Base-by-base conservation (phyloP, 2,329 filamentous ascomycete genomes). In the Pseudogymnoascus sp. region DNA sequence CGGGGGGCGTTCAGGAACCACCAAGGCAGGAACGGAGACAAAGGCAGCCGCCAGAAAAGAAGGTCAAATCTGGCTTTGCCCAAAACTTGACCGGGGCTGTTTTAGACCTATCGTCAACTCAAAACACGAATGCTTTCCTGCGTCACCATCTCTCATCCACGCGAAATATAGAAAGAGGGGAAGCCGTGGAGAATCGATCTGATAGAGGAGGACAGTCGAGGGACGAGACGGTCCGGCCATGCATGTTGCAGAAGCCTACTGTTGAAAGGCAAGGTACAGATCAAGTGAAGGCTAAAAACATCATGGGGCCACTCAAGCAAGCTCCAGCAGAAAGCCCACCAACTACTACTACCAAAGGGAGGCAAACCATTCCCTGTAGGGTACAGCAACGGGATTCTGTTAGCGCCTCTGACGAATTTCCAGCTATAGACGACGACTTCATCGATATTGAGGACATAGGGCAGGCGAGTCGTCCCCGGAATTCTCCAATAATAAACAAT, bases 41-140 rank as follows among this genome's bases (percentile, higher is more conserved):
- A n/a, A n/a, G 28, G 36, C 18, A 60, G 22, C 36, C 28, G 9
- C 38, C 20, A 2, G 36, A 41, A 41, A 60, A 41, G 38, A 60
- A 57, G 15, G 7, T 12, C 4, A 41, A 60, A 28, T 41, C 36
- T 62, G 77, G 78, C 5, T 82, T 81, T 68, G 78, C 79, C 4
- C 76, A 78, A 64, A 80, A 75, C 65, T 69, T 82, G 3, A 81
- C 81, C 65, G 80, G 80, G 2, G 73, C 79, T 18, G 68, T 75
- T 4, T 65, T 82, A 57, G 75, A 71, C 4, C 70, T 82, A n/a
- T 79, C 76, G 14, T 53, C 47, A 33, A 53, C 47, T 53, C 47
- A 53, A 8, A 53, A 53, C 33, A 53, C 47, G 28, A 35, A 53
- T 53, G 47, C 28, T 12, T 53, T 35, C 33, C 8, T 53, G 28